Conservation (phyloP, 2,329 filamentous ascomycete genomes). For the Botrytis squamosa region DNA sequence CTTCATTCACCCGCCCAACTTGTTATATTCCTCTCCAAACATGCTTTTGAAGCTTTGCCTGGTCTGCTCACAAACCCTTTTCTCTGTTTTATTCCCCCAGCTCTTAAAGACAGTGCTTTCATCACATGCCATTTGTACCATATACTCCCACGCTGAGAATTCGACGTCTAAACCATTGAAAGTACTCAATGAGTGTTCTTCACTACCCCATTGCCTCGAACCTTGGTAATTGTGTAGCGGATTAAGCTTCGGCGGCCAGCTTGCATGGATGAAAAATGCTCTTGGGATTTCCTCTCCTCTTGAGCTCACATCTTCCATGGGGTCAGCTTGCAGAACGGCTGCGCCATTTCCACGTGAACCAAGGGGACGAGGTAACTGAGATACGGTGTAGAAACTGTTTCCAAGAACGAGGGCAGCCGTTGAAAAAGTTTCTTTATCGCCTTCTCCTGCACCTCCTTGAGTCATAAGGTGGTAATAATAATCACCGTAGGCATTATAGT, state of each 20-base stretch:
- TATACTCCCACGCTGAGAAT: slow-evolving; percentile 26
- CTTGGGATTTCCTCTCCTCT: background rate
- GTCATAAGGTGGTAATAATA: slow-evolving; percentile 27
- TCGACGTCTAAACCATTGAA: slow-evolving; percentile 28
- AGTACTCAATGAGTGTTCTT: slow-evolving; percentile 8
- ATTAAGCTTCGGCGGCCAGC: slow-evolving; percentile 30
- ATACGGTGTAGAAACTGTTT: slow-evolving; percentile 41
- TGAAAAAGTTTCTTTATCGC: slow-evolving; percentile 52
- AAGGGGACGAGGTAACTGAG: slow-evolving; percentile 19
- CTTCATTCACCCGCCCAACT: background rate
- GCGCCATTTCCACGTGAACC: slow-evolving; percentile 20
- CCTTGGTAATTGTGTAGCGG: slow-evolving; percentile 22
- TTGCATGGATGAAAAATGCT: slow-evolving; percentile 30
- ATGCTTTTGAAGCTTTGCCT: slow-evolving; percentile 23
- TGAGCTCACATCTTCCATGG: slow-evolving; percentile 13
- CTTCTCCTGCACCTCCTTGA: slow-evolving; percentile 49
- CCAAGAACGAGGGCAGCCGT: slow-evolving; percentile 44
- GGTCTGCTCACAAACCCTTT: slow-evolving; percentile 26
- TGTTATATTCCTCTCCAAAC: slow-evolving; percentile 23
- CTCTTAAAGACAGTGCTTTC: slow-evolving; percentile 23
- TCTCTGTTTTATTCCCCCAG: slow-evolving; percentile 25
- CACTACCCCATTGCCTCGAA: slow-evolving; percentile 26
- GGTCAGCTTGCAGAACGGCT: slow-evolving; percentile 27
- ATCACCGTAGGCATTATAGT: slow-evolving; percentile 49
- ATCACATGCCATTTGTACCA: slow-evolving; percentile 31